These are phyloP conservation scores for Fusarium concolor DNA, from an alignment of 2,329 filamentous ascomycete species.

Conservation along the genomic window DNA sequence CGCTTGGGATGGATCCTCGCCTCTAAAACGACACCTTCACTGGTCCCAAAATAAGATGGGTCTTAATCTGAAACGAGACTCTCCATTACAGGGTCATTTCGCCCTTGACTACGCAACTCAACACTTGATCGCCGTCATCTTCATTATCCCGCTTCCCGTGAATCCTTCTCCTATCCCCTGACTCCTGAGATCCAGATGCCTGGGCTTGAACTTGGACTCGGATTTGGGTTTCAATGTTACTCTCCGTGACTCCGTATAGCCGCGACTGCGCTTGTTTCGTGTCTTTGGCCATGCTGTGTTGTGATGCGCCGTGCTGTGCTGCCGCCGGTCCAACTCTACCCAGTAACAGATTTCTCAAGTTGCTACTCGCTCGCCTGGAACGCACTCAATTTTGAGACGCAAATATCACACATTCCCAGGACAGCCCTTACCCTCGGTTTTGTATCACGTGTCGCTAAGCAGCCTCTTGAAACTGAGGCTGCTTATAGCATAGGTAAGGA, in stretches of 20 bases:
- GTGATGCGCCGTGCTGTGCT: slow-evolving; percentile 9
- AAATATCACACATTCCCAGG: slow-evolving; percentile 7
- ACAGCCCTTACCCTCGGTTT: slow-evolving; percentile 2
- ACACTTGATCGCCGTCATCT: slow-evolving; percentile 1
- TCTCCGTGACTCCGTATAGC: slow-evolving; percentile 5
- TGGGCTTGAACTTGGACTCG: neutral
- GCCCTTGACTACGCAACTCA: slow-evolving; percentile 23
- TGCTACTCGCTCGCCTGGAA: slow-evolving; percentile 15
- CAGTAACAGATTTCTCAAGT: slow-evolving; percentile 6
- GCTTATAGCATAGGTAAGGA: slow-evolving; percentile 21
- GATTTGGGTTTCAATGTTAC: neutral
- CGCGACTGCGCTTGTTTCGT: slow-evolving; percentile 43
- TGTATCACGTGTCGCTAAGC: slow-evolving; percentile 21
- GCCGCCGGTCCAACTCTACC: slow-evolving; percentile 7
- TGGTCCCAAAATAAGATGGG: slow-evolving; percentile 18
- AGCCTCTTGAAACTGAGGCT: slow-evolving; percentile 16
- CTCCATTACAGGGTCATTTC: slow-evolving; percentile 36
- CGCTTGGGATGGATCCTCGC: slow-evolving; percentile 4
- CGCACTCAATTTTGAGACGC: slow-evolving; percentile 19
- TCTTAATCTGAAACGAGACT: slow-evolving; percentile 43
- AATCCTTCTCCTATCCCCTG: slow-evolving; percentile 26
- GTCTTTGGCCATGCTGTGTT: slow-evolving; percentile 2
- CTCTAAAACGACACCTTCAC: slow-evolving; percentile 11
- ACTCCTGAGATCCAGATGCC: slow-evolving; percentile 20
- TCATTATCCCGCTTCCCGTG: slow-evolving; percentile 21